These are phyloP conservation scores for Spathaspora sp. DNA, from an alignment of 1,139 yeast genomes.

Conservation along the genomic window DNA sequence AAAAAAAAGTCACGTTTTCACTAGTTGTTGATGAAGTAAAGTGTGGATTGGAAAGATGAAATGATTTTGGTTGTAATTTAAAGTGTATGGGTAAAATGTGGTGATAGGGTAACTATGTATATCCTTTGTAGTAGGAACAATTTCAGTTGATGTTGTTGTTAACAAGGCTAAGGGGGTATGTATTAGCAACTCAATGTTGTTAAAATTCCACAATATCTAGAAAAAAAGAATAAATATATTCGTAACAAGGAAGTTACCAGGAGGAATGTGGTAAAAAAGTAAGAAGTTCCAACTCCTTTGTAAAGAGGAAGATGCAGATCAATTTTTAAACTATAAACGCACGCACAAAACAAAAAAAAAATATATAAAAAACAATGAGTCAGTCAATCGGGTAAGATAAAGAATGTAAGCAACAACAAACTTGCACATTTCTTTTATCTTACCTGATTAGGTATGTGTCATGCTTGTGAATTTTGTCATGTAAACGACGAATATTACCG, in stretches of 20 bases:
- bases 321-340: not conserved
- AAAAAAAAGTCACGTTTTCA: too few relatives aligned
- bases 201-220: not conserved
- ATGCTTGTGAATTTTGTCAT: not conserved
- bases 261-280: not conserved
- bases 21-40: too few relatives aligned
- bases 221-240: not conserved
- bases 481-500: not conserved
- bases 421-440: not conserved
- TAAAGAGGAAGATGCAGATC: conserved; percentile 1
- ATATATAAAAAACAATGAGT: not conserved
- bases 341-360: not conserved
- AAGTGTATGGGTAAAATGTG: not conserved
- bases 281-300: not conserved
- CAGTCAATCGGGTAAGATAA: not conserved
- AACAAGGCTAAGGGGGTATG: not conserved
- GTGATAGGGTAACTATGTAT: not conserved
- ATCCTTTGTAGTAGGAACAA: not conserved
- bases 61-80: not conserved
- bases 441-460: not conserved
- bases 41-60: too few relatives aligned
- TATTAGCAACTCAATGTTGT: not conserved
- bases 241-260: not conserved
- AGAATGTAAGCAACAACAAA: not conserved
- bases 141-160: too few relatives aligned